Conservation (phyloP, 345 rosid genomes). For the Gossypium mustelinum region DNA sequence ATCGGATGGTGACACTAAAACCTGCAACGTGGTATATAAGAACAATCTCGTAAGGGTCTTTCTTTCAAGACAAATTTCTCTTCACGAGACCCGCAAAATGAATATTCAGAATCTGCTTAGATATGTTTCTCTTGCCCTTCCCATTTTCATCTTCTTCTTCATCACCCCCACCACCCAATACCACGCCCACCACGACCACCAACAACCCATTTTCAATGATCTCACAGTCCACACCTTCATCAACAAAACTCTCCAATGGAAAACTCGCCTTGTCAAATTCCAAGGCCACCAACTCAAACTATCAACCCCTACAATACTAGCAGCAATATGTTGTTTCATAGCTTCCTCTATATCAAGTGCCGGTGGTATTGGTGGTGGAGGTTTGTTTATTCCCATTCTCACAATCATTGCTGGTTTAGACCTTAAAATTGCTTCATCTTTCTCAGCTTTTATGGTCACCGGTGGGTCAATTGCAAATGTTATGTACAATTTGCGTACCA, state of each 20-base stretch:
- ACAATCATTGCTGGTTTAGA: conserved; percentile 63
- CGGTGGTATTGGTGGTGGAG: conserved; percentile 94
- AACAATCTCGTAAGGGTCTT: no score
- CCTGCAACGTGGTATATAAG: no score
- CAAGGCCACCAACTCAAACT: conserved; percentile 31
- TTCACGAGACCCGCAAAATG: conserved; percentile 9
- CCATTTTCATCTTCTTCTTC: conserved; percentile 22
- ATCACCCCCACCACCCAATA: conserved; percentile 5
- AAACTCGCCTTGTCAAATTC: conserved; percentile 20
- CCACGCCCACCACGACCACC: conserved; percentile 23
- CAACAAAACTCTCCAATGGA: conserved; percentile 35
- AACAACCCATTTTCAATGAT: conserved; percentile 7
- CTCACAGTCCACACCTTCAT: conserved; percentile 18
- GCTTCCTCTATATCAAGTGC: conserved; percentile 85
- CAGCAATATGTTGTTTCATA: conserved; percentile 59
- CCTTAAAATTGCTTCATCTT: conserved; percentile 71
- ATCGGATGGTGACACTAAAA: no score
- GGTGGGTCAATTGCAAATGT: conserved; percentile 86
- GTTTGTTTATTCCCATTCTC: conserved; percentile 72
- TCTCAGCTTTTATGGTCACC: conserved; percentile 92
- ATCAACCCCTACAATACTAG: conserved; percentile 32
- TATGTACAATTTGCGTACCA: conserved; percentile 38
- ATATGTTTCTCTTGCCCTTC: conserved; percentile 20
- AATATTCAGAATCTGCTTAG: conserved; percentile 10
- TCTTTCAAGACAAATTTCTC: no score